Base-by-base conservation (phyloP, 2,329 filamentous ascomycete species). In the Exophiala alcalophila region DNA sequence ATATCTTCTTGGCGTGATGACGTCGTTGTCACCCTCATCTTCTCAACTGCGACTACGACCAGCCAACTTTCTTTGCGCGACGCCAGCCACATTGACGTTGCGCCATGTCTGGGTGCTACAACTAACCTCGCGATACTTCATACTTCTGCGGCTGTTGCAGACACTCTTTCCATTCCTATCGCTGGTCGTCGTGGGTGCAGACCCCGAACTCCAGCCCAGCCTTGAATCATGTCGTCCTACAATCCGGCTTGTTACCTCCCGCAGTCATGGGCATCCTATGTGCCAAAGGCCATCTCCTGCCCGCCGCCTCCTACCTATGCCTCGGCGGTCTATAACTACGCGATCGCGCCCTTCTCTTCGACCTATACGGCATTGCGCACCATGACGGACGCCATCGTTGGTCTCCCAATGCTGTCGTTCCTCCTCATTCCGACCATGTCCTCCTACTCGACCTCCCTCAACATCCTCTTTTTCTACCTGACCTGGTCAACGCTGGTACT, bases 381-480 rank as follows among this genome's bases (percentile, higher is more conserved):
- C 23, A 65, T 57, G 33, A 60, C 86, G 73, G 80, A 84, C 58
- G 65, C 85, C 16, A 69, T 90, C 34, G 70, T 90, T 44, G 86
- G 84, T 2, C 72, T 91, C 25, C 85, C 85, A 1, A 75, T 87
- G 51, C 66, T 86, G 27, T 84, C 83, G 19, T 84, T 82, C 49
- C 71, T 85, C 56, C 69, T 81, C 34, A 73, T 78, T 14, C 77
- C 79, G 2, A 70, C 75, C 32, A 62, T 80, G 44, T 76, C 78
- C 5, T 83, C 84, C 5, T 89, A 84, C 69, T 83, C 72, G 28
- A 91, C 88, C 1, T 89, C 83, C 1, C 71, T 94, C 51, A 95
- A 92, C 63, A 68, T 94, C 16, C 69, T 94, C 50, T 90, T 94
- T 70, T 92, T 95, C 65, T 91, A 89, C 63, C 77, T 94, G 69